phyloP scores from a whole-genome alignment of 2,329 filamentous ascomycete genomes.

The Pseudovirgaria hyperparasitica region DNA sequence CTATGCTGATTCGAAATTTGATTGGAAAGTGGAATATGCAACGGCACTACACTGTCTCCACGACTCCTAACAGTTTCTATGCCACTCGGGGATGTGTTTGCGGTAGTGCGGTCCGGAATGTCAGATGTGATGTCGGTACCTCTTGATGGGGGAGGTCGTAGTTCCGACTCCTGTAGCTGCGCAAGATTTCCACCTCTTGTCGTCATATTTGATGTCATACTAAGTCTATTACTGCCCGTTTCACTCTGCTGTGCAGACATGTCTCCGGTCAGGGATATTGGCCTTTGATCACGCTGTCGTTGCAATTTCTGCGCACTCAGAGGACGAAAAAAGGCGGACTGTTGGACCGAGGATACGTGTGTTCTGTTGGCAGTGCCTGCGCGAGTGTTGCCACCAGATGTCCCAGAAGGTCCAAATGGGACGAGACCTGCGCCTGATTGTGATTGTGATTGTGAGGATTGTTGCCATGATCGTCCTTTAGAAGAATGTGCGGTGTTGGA shows the following conservation, averaged over 20 bases:
- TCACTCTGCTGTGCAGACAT: constrained; percentile 20
- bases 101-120: constrained; percentile 55
- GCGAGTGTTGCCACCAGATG: no score
- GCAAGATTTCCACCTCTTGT: constrained; percentile 16
- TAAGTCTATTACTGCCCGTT: constrained; percentile 21
- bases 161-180: constrained; percentile 21
- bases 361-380: constrained; percentile 66
- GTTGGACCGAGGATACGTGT: constrained; percentile 80
- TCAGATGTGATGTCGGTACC: constrained; percentile 74
- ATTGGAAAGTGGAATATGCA: constrained; percentile 43
- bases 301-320: constrained; percentile 95
- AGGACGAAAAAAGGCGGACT: constrained; percentile 85
- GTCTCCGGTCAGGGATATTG: constrained; percentile 22
- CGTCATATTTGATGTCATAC: constrained; percentile 23
- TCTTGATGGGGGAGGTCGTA: constrained; percentile 54
- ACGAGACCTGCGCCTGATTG: no score
- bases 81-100: constrained; percentile 59
- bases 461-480: constrained; percentile 38
- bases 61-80: constrained; percentile 49
- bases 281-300: constrained; percentile 62
- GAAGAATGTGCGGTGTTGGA: constrained; percentile 26
- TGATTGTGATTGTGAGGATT: constrained; percentile 44
- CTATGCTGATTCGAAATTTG: no score
- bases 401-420: no score
- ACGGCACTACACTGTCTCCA: constrained; percentile 65